phyloP scores from a whole-genome alignment of 148 eudicot genomes.

The Nepenthes mirabilis region DNA sequence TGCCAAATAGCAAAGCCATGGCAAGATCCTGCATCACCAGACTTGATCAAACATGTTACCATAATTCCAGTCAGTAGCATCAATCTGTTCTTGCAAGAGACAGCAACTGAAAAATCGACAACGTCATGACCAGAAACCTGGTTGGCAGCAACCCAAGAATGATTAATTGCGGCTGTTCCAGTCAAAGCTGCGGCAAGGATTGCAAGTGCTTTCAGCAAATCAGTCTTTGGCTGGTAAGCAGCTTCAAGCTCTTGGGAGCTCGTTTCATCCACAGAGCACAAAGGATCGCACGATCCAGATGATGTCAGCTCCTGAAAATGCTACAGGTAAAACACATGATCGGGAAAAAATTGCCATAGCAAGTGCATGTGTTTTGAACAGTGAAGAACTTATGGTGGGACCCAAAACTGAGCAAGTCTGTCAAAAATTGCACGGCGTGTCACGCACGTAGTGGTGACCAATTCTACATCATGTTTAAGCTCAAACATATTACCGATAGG shows the following conservation, averaged over 20 bases:
- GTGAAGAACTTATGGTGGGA: too few species aligned
- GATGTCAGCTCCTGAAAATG: conserved; percentile 31
- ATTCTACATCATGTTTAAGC: too few species aligned
- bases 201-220: conserved; percentile 77
- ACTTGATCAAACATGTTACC: conserved; percentile 1
- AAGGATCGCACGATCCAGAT: conserved; percentile 74
- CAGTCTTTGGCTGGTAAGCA: conserved; percentile 67
- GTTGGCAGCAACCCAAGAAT: conserved; percentile 91
- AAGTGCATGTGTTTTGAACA: too few species aligned
- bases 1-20: conserved; percentile 80
- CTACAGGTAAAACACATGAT: conserved; percentile 2
- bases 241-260: conserved; percentile 58
- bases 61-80: neutral
- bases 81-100: neutral
- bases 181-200: conserved; percentile 65
- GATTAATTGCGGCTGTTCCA: conserved; percentile 77
- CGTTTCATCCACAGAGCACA: conserved; percentile 75
- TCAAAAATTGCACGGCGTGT: too few species aligned
- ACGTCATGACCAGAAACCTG: conserved; percentile 39
- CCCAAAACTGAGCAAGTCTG: too few species aligned
- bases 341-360: too few species aligned
- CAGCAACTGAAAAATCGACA: neutral
- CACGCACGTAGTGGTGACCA: too few species aligned
- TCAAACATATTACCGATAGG: too few species aligned
- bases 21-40: conserved; percentile 64